Percentiles rank a stretch among this genome's conserved stretches.
Evolutionary conservation across 2,329 filamentous ascomycete genomes (phyloP).

Genomic region (Neofusicoccum sp.): DNA sequence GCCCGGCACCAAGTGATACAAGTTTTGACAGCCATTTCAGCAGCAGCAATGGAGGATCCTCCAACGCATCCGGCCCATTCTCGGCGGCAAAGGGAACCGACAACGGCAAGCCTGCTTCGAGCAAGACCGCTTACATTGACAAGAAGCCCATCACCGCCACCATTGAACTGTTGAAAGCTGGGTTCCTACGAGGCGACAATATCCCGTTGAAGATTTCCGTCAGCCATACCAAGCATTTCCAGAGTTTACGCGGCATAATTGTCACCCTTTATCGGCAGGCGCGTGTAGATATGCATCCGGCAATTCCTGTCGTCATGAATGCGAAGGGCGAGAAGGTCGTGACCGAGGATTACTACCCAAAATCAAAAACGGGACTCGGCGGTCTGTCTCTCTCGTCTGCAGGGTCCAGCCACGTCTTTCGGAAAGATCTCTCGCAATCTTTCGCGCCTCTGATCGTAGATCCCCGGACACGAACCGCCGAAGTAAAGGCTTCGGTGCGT

Average conservation of each 20-base stretch:
- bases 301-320: conserved; percentile 59
- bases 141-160: conserved; percentile 79
- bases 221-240: conserved; percentile 83
- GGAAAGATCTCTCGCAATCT: conserved; percentile 88
- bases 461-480: conserved; percentile 71
- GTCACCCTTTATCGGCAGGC: conserved; percentile 89
- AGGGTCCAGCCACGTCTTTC: conserved; percentile 86
- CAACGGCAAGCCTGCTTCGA: conserved; percentile 50
- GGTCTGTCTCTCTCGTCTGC: conserved; percentile 84
- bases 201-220: conserved; percentile 78
- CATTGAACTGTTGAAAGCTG: conserved; percentile 77
- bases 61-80: conserved; percentile 12
- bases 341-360: conserved; percentile 82
- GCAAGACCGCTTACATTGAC: conserved; percentile 57
- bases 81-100: conserved; percentile 26
- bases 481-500: conserved; percentile 77
- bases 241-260: conserved; percentile 89
- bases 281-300: conserved; percentile 76
- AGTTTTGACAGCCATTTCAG: conserved; percentile 56
- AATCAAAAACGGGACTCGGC: conserved; percentile 80
- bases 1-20: conserved; percentile 47
- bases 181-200: conserved; percentile 80
- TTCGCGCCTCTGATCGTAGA: conserved; percentile 88
- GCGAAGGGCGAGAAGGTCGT: conserved; percentile 67
- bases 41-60: conserved; percentile 48